phyloP scores from a whole-genome alignment of 441 rosid species.

The Populus tomentosa region DNA sequence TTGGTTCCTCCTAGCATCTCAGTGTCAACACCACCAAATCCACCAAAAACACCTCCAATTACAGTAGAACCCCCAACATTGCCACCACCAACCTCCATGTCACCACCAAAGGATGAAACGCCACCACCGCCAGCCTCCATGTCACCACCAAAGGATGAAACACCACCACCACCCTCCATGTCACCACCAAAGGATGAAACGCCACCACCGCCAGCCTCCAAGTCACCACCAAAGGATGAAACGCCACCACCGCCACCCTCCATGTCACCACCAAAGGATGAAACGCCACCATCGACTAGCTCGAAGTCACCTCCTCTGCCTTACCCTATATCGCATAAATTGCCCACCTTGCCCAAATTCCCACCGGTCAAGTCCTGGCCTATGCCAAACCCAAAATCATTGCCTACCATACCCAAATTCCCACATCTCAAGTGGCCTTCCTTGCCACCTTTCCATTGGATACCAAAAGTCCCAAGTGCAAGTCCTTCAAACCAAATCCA shows the following conservation, averaged over 20 bases:
- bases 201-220: background rate
- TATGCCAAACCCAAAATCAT: background rate
- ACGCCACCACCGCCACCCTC: too few species aligned
- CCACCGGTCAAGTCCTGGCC: background rate
- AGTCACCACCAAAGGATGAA: background rate
- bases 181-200: background rate
- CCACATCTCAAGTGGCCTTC: background rate
- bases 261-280: background rate
- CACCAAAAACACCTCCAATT: background rate
- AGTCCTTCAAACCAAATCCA: background rate
- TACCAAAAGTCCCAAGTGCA: background rate
- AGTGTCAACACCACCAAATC: background rate
- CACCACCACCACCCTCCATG: background rate
- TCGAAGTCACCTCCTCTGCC: background rate
- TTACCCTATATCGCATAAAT: background rate
- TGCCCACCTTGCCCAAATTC: background rate
- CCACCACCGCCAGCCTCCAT: too few species aligned
- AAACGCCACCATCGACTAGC: background rate
- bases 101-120: too few species aligned
- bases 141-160: too few species aligned
- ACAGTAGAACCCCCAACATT: background rate
- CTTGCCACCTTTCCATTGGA: background rate
- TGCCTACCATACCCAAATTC: background rate
- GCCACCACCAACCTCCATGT: background rate
- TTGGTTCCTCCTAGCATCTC: background rate